Conservation (phyloP, 2,329 filamentous ascomycete species). For the Exophiala viscosa region DNA sequence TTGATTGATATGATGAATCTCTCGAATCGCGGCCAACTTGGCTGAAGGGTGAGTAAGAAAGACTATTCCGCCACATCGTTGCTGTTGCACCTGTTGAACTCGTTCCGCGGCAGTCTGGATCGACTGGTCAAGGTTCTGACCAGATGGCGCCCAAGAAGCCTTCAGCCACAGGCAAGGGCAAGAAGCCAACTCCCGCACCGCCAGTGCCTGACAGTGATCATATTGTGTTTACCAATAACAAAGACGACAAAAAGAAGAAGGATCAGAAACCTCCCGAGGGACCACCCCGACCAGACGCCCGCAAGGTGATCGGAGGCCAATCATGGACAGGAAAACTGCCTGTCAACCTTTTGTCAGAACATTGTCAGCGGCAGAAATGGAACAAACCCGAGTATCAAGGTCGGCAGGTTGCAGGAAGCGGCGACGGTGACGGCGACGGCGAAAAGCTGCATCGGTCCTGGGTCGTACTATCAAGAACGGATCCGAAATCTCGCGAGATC, state of each 20-base stretch:
- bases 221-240: conserved; percentile 31
- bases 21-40: not conserved
- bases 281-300: conserved; percentile 52
- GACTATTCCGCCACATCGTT: not conserved
- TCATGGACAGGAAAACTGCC: conserved; percentile 98
- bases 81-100: not conserved
- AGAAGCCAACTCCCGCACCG: conserved; percentile 14
- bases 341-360: conserved; percentile 86
- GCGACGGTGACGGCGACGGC: conserved; percentile 18
- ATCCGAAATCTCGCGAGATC: conserved; percentile 77
- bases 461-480: conserved; percentile 69
- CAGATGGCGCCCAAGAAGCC: conserved; percentile 28
- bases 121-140: not conserved
- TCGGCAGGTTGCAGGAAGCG: conserved; percentile 50
- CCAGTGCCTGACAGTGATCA: conserved; percentile 29
- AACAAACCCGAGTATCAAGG: conserved; percentile 88
- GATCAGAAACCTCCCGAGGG: conserved; percentile 34
- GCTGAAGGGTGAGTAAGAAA: not conserved
- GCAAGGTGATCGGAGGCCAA: conserved; percentile 83
- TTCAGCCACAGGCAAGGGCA: conserved; percentile 12
- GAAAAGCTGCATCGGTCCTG: conserved; percentile 66
- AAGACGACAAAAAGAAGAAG: conserved; percentile 28
- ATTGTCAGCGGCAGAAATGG: conserved; percentile 95
- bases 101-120: not conserved
- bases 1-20: too few relatives aligned